A percentile compares a stretch with the other conserved stretches of the same genome.
These are phyloP conservation scores for Tricholoma hemisulphureum DNA, from an alignment of 768 basidiomycete genomes.

Conservation along the genomic window DNA sequence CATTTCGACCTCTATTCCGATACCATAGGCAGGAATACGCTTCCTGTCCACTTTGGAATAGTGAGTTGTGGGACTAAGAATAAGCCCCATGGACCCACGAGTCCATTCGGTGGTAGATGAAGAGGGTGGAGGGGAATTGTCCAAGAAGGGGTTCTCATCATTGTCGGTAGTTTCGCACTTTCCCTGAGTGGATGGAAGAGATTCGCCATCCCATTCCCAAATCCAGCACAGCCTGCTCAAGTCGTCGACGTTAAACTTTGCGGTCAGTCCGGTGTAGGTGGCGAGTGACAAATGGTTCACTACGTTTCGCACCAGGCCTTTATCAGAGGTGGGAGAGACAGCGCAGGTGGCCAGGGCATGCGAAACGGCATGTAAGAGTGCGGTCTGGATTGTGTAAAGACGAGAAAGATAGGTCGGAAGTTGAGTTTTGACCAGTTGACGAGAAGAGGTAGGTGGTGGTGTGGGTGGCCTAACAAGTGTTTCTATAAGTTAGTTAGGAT, in stretches of 20 bases:
- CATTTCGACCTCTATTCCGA: constrained; percentile 86
- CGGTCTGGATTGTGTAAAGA: constrained; percentile 61
- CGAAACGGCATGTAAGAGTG: constrained; percentile 78
- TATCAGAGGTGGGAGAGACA: constrained; percentile 72
- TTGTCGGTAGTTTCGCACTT: constrained; percentile 29
- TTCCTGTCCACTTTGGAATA: constrained; percentile 63
- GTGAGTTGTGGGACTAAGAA: constrained; percentile 71
- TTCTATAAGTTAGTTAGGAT: constrained; percentile 2
- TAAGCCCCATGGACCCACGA: constrained; percentile 76
- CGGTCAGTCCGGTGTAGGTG: constrained; percentile 64
- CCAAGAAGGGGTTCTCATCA: constrained; percentile 74
- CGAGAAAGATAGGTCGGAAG: constrained; percentile 62
- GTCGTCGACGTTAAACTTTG: constrained; percentile 66
- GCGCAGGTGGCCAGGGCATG: constrained; percentile 84
- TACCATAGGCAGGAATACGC: constrained; percentile 76
- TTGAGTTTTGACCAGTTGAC: constrained; percentile 26
- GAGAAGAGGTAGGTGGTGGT: constrained; percentile 51
- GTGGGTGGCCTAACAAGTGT: constrained; percentile 49
- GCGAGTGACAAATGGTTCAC: constrained; percentile 72
- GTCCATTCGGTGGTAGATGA: constrained; percentile 64
- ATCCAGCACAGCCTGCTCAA: constrained; percentile 79
- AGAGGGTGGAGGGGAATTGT: constrained; percentile 28
- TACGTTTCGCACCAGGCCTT: constrained; percentile 73
- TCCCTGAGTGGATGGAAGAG: constrained; percentile 27
- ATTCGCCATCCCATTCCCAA: constrained; percentile 80